Evolutionary conservation across 805 yeast genomes (phyloP), one percentile per base, ranked within the genome.

Genomic region (Yarrowia yakushimensis): DNA sequence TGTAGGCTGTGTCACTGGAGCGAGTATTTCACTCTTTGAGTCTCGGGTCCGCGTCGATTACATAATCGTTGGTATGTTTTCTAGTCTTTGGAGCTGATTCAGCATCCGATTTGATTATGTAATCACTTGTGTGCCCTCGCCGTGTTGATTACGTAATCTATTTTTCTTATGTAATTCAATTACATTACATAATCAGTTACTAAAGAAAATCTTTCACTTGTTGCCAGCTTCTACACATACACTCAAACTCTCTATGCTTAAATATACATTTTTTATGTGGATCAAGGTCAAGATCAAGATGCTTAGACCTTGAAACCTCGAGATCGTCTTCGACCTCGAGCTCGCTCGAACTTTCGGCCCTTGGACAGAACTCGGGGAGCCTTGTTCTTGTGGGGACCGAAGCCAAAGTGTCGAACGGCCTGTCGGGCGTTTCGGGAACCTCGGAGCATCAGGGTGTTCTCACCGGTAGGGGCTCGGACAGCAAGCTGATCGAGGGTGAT

Each of bases 331-430:
- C 88, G 96, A 87, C 99, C 99, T 90, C 99, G 94, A 77, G 97
- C 99, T 83, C 94, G 91, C 87, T 94, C 99, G 87, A 94, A 94
- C 85, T 94, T 94, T 88, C 98, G 94, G 81, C 99, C 99, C 81
- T 84, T 91, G 69, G 98, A 93, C 77, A 81, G 76, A 81, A 94
- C 87, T 85, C 96, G 91, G 83, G 99, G 99, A 77, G 98, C 98
- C 90, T 94, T 94, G 84, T 85, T 82, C 87, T 90, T 90, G 96
- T 94, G 99, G 78, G 99, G 99, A 84, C 99, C 99, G 81, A 93
- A 79, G 81, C 99, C 99, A 79, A 94, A 94, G 88, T 94, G 98
- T 85, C 97, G 90, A 76, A 90, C 98, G 76, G 98, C 97, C 85
- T 94, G 97, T 86, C 99, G 90, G 81, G 96, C 78, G 83, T 83